These are phyloP conservation scores for Aspergillus hiratsukae DNA, from an alignment of 2,329 filamentous ascomycete species.

Conservation along the genomic window DNA sequence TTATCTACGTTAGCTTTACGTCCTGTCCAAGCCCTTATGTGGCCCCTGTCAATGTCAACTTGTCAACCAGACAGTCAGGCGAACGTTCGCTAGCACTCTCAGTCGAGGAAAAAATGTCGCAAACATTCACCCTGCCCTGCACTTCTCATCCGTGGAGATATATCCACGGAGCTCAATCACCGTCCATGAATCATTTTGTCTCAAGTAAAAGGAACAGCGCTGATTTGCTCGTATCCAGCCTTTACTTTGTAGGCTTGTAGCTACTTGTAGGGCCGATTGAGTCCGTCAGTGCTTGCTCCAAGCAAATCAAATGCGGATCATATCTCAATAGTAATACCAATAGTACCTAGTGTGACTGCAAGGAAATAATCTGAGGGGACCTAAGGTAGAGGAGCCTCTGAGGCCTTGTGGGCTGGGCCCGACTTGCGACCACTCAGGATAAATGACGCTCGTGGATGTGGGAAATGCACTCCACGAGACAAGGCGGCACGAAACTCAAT, in stretches of 20 bases:
- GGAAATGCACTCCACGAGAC: conserved; percentile 12
- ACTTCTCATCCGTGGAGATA: conserved; percentile 3
- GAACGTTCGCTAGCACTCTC: not conserved
- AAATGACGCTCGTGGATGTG: conserved; percentile 16
- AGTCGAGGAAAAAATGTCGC: conserved; percentile 4
- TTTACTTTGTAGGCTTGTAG: not conserved
- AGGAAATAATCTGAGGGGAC: not conserved
- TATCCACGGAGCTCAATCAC: not conserved
- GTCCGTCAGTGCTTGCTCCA: not conserved
- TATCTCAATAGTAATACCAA: not conserved
- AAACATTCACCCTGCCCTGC: not conserved
- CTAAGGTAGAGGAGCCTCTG: not conserved
- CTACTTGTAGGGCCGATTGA: not conserved
- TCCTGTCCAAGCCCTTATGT: not conserved
- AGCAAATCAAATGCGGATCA: not conserved
- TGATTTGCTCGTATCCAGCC: not conserved
- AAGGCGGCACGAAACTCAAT: conserved; percentile 18
- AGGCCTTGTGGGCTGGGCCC: not conserved
- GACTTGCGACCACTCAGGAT: conserved; percentile 10
- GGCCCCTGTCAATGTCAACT: not conserved
- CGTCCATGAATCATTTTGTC: not conserved
- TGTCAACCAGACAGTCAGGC: conserved; percentile 6
- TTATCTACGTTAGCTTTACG: not conserved
- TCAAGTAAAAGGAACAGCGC: not conserved
- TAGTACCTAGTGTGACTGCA: not conserved